These are phyloP conservation scores for Aethionema arabicum DNA, from an alignment of 345 rosid genomes.

Conservation along the genomic window DNA sequence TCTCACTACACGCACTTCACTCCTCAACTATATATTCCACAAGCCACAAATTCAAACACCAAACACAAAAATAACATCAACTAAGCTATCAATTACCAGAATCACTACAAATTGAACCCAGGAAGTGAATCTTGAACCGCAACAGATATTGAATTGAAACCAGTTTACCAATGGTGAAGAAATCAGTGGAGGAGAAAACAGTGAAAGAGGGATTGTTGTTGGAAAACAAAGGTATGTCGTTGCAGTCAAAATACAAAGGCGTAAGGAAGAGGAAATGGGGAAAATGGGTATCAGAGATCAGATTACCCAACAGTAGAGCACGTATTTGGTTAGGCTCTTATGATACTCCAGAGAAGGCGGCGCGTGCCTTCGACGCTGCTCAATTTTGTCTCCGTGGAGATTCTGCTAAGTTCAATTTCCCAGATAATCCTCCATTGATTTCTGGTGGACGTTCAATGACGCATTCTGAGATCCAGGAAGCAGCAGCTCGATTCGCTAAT, in stretches of 20 bases:
- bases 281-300: slow-evolving; percentile 83
- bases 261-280: slow-evolving; percentile 94
- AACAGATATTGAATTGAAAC: background rate
- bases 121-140: slow-evolving; percentile 1
- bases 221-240: slow-evolving; percentile 11
- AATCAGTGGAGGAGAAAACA: slow-evolving; percentile 2
- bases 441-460: slow-evolving; percentile 50
- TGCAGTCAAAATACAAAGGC: slow-evolving; percentile 61
- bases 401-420: slow-evolving; percentile 64
- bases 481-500: slow-evolving; percentile 57
- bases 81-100: slow-evolving; percentile 2
- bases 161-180: slow-evolving; percentile 24
- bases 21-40: slow-evolving; percentile 18
- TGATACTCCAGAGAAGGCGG: slow-evolving; percentile 75
- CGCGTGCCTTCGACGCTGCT: slow-evolving; percentile 87
- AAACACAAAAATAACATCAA: slow-evolving; percentile 28
- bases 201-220: slow-evolving; percentile 5
- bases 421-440: slow-evolving; percentile 62
- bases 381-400: slow-evolving; percentile 71
- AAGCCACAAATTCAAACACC: slow-evolving; percentile 29
- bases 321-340: slow-evolving; percentile 88
- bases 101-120: slow-evolving; percentile 1
- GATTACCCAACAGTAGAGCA: slow-evolving; percentile 77
- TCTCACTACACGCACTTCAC: slow-evolving; percentile 17
- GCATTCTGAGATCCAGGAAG: slow-evolving; percentile 55